Evolutionary conservation across 306 rosid genomes (phyloP).

Genomic region (Sicyos baderoa): DNA sequence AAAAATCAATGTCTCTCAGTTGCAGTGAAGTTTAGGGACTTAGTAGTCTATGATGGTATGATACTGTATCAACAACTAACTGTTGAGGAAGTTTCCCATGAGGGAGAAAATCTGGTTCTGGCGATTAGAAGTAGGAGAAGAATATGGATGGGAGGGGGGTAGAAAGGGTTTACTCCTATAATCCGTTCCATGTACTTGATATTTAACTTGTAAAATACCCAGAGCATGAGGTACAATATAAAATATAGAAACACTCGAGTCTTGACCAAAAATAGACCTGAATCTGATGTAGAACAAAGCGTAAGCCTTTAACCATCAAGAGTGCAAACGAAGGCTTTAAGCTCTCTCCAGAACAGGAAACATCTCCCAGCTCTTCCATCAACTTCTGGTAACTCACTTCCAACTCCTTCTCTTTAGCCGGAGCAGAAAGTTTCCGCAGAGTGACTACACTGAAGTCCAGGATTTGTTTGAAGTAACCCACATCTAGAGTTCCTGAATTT

Average conservation of each 20-base stretch:
- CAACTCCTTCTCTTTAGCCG: conserved; percentile 61
- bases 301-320: conserved; percentile 75
- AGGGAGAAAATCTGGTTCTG: neutral
- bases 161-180: neutral
- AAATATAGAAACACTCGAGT: neutral
- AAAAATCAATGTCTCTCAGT: neutral
- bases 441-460: conserved; percentile 69
- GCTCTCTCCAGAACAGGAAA: conserved; percentile 44
- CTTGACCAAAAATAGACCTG: conserved; percentile 35
- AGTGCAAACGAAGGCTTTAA: conserved; percentile 47
- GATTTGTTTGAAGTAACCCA: conserved; percentile 67
- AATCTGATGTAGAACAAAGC: conserved; percentile 82
- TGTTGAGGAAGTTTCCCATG: neutral
- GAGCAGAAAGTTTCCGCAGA: conserved; percentile 75
- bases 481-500: conserved; percentile 63
- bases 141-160: neutral
- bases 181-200: neutral
- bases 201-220: neutral
- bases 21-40: neutral
- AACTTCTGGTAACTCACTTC: conserved; percentile 44
- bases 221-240: neutral
- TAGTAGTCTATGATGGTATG: neutral
- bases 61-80: too few species aligned
- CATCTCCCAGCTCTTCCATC: conserved; percentile 55
- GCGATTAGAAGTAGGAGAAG: neutral